Evolutionary conservation across 2,329 filamentous ascomycete genomes (phyloP), one percentile per base, ranked within the genome.

Genomic region (Capronia americana): DNA sequence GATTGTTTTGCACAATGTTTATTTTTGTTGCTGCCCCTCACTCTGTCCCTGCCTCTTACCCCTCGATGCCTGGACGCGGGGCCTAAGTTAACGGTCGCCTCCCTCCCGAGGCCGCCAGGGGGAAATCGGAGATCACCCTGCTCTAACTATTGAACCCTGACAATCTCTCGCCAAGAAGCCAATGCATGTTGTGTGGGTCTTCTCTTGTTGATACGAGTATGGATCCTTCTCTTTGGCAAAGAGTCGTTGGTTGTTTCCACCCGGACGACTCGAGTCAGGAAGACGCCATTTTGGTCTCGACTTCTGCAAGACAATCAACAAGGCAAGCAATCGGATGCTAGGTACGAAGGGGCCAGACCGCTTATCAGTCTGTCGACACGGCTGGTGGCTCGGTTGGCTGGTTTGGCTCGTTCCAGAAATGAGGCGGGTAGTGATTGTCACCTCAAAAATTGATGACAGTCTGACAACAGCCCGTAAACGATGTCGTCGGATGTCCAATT

Each of bases 241-340:
- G 20, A 32, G 41, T 50, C 44, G 28, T n/a, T 38, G 30, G 14
- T 28, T 24, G 11, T 58, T 46, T 10, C 24, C 34, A 17, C 28
- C 30, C n/a, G 57, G n/a, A 61, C 7, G 23, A 41, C 8, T 46
- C 38, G 41, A 50, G 32, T 14, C 12, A 41, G 11, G 32, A 28
- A 61, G 26, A 54, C 24, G 30, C 58, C 48, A 23, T 28, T 30
- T 51, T 28, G 30, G 58, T 53, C 53, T 63, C 44, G 51, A 51
- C 51, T 48, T 57, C 38, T 63, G 61, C 54, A 57, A 50, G 55
- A 57, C 61, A 54, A 51, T 56, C 41, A 57, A 54, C 28, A 24
- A 48, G 20, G 54, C 14, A 26, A 24, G 17, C 44, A 26, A 57
- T 63, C 34, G 61, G 53, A 54, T 51, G 41, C 41, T 51, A n/a